A percentile compares a stretch with the other conserved stretches of the same genome.
phyloP scores from a whole-genome alignment of 495 filamentous ascomycete genomes.

The Penicillium herquei region DNA sequence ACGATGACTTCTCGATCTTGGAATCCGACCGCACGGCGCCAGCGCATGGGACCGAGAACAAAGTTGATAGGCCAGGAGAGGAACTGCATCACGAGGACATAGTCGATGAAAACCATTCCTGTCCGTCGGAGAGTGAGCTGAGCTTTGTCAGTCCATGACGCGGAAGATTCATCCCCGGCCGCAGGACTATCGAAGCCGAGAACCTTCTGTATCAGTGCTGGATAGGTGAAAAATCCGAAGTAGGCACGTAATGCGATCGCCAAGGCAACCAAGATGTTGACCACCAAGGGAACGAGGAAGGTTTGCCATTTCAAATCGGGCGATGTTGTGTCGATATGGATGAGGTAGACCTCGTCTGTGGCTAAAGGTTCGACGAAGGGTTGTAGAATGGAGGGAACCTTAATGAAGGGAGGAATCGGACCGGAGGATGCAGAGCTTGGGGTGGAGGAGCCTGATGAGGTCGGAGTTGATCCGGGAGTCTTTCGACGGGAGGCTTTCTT shows the following conservation, averaged over 20 bases:
- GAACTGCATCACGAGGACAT: conserved; percentile 64
- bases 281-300: conserved; percentile 67
- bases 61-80: conserved; percentile 77
- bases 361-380: conserved; percentile 63
- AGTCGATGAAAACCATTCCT: conserved; percentile 65
- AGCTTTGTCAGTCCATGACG: conserved; percentile 49
- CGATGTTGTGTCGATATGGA: conserved; percentile 69
- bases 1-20: conserved; percentile 71
- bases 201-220: conserved; percentile 55
- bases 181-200: conserved; percentile 59
- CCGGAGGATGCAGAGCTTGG: conserved; percentile 36
- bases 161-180: conserved; percentile 53
- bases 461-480: conserved; percentile 29
- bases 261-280: conserved; percentile 62
- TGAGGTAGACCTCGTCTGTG: conserved; percentile 68
- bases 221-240: conserved; percentile 63
- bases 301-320: conserved; percentile 67
- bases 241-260: conserved; percentile 62
- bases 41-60: conserved; percentile 59
- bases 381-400: conserved; percentile 54
- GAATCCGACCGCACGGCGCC: conserved; percentile 72
- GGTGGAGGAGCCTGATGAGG: conserved; percentile 36
- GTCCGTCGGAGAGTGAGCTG: conserved; percentile 52
- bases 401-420: conserved; percentile 61
- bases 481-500: conserved; percentile 39